phyloP scores from a whole-genome alignment of 306 rosid genomes.

The Acacia crassicarpa region DNA sequence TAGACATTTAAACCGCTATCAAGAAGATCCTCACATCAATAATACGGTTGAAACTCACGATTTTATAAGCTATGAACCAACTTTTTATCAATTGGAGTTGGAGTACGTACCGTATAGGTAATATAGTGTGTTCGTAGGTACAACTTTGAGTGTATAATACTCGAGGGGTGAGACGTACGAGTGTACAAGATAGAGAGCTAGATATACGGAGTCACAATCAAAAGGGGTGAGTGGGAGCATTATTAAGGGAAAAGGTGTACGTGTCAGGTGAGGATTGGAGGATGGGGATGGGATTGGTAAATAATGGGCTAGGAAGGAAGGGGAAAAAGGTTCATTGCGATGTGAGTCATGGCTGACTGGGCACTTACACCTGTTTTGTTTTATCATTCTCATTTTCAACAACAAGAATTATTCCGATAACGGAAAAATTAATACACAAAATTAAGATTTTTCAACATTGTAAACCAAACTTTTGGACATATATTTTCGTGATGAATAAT shows the following conservation, averaged over 20 bases:
- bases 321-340: background rate
- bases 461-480: background rate
- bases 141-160: background rate
- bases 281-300: background rate
- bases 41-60: no score
- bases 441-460: background rate
- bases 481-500: no score
- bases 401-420: background rate
- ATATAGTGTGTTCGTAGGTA: background rate
- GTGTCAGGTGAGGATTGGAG: background rate
- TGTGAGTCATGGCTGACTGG: background rate
- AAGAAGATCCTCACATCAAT: no score
- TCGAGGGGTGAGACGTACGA: background rate
- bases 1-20: no score
- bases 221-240: background rate
- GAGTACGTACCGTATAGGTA: no score
- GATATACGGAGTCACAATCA: background rate
- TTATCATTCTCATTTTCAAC: background rate
- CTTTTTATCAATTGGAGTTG: no score
- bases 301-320: background rate
- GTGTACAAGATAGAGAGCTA: background rate
- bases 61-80: no score
- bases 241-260: background rate
- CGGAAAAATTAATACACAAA: background rate
- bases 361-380: background rate